These are phyloP conservation scores for Fusarium brachygibbosum DNA, from an alignment of 2,329 filamentous ascomycete species.

Conservation along the genomic window DNA sequence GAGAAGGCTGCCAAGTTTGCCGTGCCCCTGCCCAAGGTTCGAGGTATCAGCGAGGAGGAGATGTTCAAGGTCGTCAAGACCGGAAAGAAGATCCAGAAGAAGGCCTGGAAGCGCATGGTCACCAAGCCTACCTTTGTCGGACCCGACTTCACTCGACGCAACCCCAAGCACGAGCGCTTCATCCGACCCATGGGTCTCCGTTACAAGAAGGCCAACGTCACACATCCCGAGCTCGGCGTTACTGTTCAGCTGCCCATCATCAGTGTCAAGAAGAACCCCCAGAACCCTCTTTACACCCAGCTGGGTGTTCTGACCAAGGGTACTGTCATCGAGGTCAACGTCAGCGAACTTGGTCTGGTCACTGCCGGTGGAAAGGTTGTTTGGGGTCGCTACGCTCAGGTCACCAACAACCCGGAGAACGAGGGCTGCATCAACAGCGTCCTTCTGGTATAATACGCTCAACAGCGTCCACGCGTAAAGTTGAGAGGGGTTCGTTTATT, in stretches of 20 bases:
- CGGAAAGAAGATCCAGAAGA: constrained; percentile 93
- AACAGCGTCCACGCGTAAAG: constrained; percentile 11
- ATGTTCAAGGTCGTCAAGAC: constrained; percentile 98
- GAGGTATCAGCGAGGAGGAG: constrained; percentile 92
- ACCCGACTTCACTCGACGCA: constrained; percentile 87
- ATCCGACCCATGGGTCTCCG: constrained; percentile 65
- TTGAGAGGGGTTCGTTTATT: constrained; percentile 32
- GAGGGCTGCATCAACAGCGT: constrained; percentile 56
- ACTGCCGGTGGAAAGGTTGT: constrained; percentile 94
- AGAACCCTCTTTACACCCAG: constrained; percentile 92
- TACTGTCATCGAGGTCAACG: constrained; percentile 87
- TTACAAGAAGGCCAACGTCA: constrained; percentile 68
- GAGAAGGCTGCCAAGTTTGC: constrained; percentile 96
- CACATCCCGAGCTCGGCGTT: constrained; percentile 83
- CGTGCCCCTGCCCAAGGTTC: constrained; percentile 93
- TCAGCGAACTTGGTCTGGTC: constrained; percentile 89
- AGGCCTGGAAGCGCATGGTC: constrained; percentile 80
- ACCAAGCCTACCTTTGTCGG: constrained; percentile 81
- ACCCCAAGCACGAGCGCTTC: constrained; percentile 80
- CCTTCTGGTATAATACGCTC: constrained; percentile 43
- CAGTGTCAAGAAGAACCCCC: constrained; percentile 75
- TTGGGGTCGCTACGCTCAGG: constrained; percentile 83
- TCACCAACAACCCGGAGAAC: constrained; percentile 63
- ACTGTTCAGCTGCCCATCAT: constrained; percentile 90
- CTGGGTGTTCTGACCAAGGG: constrained; percentile 90